A percentile compares a stretch with the other conserved stretches of the same genome.
Evolutionary conservation across 1,284 basidiomycete genomes (phyloP).

Genomic region (Heterobasidion annosum): DNA sequence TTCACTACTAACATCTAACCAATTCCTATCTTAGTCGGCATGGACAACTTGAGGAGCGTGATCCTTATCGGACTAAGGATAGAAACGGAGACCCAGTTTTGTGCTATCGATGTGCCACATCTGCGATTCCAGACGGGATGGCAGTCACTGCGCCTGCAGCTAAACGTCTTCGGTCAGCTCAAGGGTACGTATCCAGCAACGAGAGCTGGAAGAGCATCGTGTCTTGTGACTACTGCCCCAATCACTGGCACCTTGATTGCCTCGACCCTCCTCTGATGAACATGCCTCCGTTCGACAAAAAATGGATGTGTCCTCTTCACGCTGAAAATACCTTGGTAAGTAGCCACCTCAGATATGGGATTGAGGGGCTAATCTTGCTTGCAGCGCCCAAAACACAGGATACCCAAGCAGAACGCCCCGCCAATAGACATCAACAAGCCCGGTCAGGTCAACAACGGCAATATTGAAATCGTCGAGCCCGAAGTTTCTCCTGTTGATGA

Average conservation of each 20-base stretch:
- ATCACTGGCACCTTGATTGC: constrained; percentile 98
- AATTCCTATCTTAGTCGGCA: constrained; percentile 52
- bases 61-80: constrained; percentile 83
- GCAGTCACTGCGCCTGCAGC: constrained; percentile 37
- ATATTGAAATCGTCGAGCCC: constrained; percentile 78
- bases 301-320: constrained; percentile 99
- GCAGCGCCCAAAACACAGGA: constrained; percentile 68
- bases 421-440: constrained; percentile 65
- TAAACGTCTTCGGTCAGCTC: constrained; percentile 44
- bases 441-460: constrained; percentile 82
- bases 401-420: constrained; percentile 60
- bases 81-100: constrained; percentile 74
- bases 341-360: neutral
- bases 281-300: constrained; percentile 82
- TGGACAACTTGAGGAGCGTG: constrained; percentile 86
- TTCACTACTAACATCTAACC: constrained; percentile 2
- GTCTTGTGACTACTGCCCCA: constrained; percentile 91
- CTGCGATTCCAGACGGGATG: constrained; percentile 53
- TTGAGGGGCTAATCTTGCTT: neutral
- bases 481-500: constrained; percentile 34
- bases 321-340: constrained; percentile 72
- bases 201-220: constrained; percentile 69
- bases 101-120: constrained; percentile 85
- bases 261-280: constrained; percentile 82
- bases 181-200: constrained; percentile 16